A percentile compares a stretch with the other conserved stretches of the same genome.
Evolutionary conservation across 2,329 filamentous ascomycete genomes (phyloP).

Genomic region (Thermothelomyces thermophilus): DNA sequence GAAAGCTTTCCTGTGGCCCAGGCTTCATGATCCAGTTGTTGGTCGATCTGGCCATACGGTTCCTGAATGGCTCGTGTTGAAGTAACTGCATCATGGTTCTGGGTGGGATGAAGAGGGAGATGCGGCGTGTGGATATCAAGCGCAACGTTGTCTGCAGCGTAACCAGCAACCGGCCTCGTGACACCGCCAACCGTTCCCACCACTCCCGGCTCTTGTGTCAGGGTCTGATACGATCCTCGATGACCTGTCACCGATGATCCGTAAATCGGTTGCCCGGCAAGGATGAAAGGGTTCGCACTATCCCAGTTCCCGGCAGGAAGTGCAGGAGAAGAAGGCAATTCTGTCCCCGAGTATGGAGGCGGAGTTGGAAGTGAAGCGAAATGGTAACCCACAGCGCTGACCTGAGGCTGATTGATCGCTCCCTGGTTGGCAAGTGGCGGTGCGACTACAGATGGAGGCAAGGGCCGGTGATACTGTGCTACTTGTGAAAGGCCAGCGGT

Average conservation of each 20-base stretch:
- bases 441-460: background rate
- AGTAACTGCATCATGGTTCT: too few relatives aligned
- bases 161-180: too few relatives aligned
- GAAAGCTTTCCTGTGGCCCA: too few relatives aligned
- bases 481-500: background rate
- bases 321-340: background rate
- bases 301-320: background rate
- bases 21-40: too few relatives aligned
- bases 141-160: too few relatives aligned
- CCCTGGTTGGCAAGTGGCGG: background rate
- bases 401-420: background rate
- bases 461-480: background rate
- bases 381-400: background rate
- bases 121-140: too few relatives aligned
- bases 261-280: background rate
- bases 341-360: background rate
- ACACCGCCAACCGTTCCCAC: too few relatives aligned
- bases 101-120: too few relatives aligned
- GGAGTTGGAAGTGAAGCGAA: background rate
- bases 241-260: background rate
- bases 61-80: too few relatives aligned
- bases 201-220: background rate
- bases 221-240: background rate
- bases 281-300: too few relatives aligned
- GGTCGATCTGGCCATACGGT: too few relatives aligned